These are phyloP conservation scores for Fraxinus sp. DNA, from an alignment of 305 asterid species.

Conservation along the genomic window DNA sequence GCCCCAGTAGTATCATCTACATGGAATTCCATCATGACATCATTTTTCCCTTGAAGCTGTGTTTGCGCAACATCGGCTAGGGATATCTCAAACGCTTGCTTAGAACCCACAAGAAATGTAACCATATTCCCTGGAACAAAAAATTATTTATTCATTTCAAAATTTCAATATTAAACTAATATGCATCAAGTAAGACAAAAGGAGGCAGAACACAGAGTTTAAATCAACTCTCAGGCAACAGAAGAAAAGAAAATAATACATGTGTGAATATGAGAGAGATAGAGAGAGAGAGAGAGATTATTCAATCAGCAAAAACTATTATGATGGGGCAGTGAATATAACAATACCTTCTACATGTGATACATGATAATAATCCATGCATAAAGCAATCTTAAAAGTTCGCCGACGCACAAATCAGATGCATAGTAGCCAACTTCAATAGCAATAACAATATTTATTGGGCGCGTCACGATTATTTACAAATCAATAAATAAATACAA, in stretches of 20 bases:
- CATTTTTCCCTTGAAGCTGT: slow-evolving; percentile 97
- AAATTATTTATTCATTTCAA: slow-evolving; percentile 11
- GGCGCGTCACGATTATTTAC: not conserved
- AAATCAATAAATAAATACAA: not conserved
- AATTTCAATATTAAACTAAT: not conserved
- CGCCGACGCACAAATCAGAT: not conserved
- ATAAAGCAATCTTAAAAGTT: not conserved
- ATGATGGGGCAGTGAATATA: not conserved
- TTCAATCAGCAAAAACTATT: not conserved
- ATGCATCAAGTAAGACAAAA: not conserved
- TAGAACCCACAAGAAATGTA: slow-evolving; percentile 74
- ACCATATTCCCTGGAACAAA: slow-evolving; percentile 72
- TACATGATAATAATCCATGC: slow-evolving; percentile 4
- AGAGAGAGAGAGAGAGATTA: not conserved
- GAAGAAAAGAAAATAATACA: not conserved
- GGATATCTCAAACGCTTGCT: slow-evolving; percentile 94
- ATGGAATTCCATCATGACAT: slow-evolving; percentile 91
- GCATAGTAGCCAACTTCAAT: slow-evolving; percentile 7
- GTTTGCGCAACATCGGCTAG: slow-evolving; percentile 97
- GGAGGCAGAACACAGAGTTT: not conserved
- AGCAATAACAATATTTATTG: not conserved
- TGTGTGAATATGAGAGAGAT: not conserved
- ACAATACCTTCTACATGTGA: not conserved
- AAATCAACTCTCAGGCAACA: not conserved
- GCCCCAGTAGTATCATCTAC: slow-evolving; percentile 98